These are phyloP conservation scores for Phytophthora meadii DNA, from an alignment of 352 stramenopile species.

Conservation along the genomic window DNA sequence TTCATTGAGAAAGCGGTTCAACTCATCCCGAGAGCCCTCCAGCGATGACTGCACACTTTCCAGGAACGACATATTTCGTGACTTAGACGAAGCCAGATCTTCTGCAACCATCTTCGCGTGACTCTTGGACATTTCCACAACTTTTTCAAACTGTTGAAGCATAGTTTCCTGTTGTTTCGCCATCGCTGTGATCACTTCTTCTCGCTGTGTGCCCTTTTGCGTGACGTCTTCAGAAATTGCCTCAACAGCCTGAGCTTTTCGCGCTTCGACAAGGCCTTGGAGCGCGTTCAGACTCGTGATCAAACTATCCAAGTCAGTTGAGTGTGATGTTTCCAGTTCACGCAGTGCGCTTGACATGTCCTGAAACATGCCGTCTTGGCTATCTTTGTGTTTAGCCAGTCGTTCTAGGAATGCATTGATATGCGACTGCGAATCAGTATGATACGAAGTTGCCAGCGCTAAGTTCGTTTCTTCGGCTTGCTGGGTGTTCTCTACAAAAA, in stretches of 20 bases:
- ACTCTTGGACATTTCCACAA: slow-evolving; percentile 42
- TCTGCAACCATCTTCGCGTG: slow-evolving; percentile 39
- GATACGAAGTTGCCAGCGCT: slow-evolving; percentile 52
- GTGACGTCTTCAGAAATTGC: slow-evolving; percentile 23
- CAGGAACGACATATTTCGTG: slow-evolving; percentile 36
- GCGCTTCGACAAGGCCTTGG: slow-evolving; percentile 40
- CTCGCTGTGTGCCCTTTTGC: slow-evolving; percentile 23
- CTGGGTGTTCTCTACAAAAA: slow-evolving; percentile 51
- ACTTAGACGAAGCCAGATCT: slow-evolving; percentile 43
- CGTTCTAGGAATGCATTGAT: slow-evolving; percentile 56
- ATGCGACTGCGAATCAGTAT: slow-evolving; percentile 46
- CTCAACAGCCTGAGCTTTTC: slow-evolving; percentile 26
- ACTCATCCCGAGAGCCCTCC: slow-evolving; percentile 38
- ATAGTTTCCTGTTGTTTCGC: slow-evolving; percentile 36
- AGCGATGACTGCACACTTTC: slow-evolving; percentile 39
- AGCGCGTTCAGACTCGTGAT: slow-evolving; percentile 40
- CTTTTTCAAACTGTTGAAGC: slow-evolving; percentile 40
- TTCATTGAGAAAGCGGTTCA: slow-evolving; percentile 47
- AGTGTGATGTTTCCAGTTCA: slow-evolving; percentile 56
- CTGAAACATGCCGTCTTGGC: slow-evolving; percentile 51
- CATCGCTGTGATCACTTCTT: slow-evolving; percentile 34
- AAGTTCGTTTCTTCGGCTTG: slow-evolving; percentile 57
- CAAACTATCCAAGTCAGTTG: slow-evolving; percentile 50
- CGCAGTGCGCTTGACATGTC: slow-evolving; percentile 53
- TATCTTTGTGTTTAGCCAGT: slow-evolving; percentile 57